Percentiles rank a stretch among this genome's conserved stretches.
Evolutionary conservation across 1,284 basidiomycete genomes (phyloP).

Genomic region (Cutaneotrichosporon cutaneum): DNA sequence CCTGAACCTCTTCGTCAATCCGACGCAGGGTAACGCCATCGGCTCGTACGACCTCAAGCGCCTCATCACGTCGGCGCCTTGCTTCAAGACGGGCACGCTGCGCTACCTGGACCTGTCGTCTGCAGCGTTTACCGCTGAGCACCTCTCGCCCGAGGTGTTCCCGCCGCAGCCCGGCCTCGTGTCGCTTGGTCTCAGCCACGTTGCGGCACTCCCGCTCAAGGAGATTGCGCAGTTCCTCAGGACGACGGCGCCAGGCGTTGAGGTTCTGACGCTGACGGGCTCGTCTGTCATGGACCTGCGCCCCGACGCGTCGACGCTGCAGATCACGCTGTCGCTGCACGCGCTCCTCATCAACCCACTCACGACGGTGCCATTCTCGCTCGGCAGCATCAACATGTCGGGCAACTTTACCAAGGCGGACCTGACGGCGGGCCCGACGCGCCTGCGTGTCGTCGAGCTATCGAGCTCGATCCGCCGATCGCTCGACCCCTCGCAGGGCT

Average conservation of each 20-base stretch:
- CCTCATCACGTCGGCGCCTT: slow-evolving; percentile 74
- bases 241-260: slow-evolving; percentile 70
- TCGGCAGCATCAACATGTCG: slow-evolving; percentile 51
- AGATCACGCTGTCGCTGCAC: slow-evolving; percentile 51
- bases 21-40: slow-evolving; percentile 79
- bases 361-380: slow-evolving; percentile 70
- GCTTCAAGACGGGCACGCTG: slow-evolving; percentile 72
- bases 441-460: slow-evolving; percentile 84
- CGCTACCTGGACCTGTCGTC: slow-evolving; percentile 89
- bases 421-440: slow-evolving; percentile 62
- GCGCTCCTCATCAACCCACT: slow-evolving; percentile 71
- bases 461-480: slow-evolving; percentile 68
- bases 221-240: slow-evolving; percentile 70
- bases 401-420: slow-evolving; percentile 35
- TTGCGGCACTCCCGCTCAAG: slow-evolving; percentile 67
- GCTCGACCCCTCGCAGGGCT: slow-evolving; percentile 56
- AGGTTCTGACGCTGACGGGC: slow-evolving; percentile 78
- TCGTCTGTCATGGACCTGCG: slow-evolving; percentile 66
- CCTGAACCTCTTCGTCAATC: slow-evolving; percentile 84
- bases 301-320: slow-evolving; percentile 54
- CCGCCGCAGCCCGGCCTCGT: slow-evolving; percentile 72
- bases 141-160: slow-evolving; percentile 58
- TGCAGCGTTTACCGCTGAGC: slow-evolving; percentile 65
- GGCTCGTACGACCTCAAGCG: slow-evolving; percentile 65
- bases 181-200: slow-evolving; percentile 83